Evolutionary conservation across 768 basidiomycete species (phyloP), one percentile per base, ranked within the genome.

Genomic region (Neoboletus brunneissimus): DNA sequence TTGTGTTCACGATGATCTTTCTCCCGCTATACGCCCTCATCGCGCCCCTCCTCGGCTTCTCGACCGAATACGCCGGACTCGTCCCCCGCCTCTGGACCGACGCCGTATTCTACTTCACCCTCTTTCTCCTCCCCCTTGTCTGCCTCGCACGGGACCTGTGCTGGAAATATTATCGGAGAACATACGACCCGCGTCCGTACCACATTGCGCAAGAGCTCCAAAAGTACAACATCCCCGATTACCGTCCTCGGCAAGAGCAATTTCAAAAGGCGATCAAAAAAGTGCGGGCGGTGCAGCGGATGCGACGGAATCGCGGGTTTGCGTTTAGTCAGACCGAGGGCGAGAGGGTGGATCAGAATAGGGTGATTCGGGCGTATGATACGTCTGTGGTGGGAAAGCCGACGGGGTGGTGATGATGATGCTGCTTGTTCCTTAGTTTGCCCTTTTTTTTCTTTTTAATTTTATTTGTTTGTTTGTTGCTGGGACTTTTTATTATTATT

Each of bases 261-360:
- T 97, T 97, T 76, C 94, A 98, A 73, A 97, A 98, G 71, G 97
- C 97, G 16, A 99, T 99, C 81, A 98, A 98, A 75, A 99, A 99
- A 72, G 97, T 99, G 13, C 86, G 97, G n/a, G 97, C 97, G 0
- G 91, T 94, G 2, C 97, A 99, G 69, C 86, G 97, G 34, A 93
- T 98, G 90, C 88, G 97, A 15, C 82, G 92, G 54, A 97, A 93
- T 59, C 86, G 97, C 47, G 97, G 97, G 4, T 99, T 98, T 70
- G 97, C 97, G 5, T 99, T 99, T 78, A 94, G 90, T 71, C 95
- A 98, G 73, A 97, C 94, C 3, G 95, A 98, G 73, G 89, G 88
- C 31, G 84, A 35, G 8, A 37, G 85, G 60, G 88, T 95, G 74
- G 94, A 96, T 72, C 95, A 98, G 71, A 81, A 89, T 48, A 80